phyloP scores from a whole-genome alignment of 2,329 filamentous ascomycete genomes.

The Pseudohalonectria lignicola region DNA sequence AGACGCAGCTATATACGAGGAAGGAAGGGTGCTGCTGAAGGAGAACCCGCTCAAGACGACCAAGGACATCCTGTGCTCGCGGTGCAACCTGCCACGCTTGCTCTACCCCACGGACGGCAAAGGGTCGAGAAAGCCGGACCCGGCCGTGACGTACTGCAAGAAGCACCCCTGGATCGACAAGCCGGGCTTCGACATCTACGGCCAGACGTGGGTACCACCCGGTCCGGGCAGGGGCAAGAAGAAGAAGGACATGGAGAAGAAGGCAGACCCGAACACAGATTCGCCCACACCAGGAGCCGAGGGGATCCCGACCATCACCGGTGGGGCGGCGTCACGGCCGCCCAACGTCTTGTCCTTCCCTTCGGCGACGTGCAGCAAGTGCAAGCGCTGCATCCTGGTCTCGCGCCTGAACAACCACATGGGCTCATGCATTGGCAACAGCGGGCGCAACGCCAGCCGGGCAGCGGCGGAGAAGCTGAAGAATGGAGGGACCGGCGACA shows the following conservation, averaged over 20 bases:
- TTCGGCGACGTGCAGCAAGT: slow-evolving; percentile 56
- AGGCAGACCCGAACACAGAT: slow-evolving; percentile 31
- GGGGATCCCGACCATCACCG: slow-evolving; percentile 17
- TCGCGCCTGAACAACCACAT: slow-evolving; percentile 58
- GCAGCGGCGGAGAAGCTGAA: slow-evolving; percentile 53
- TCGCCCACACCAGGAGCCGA: slow-evolving; percentile 21
- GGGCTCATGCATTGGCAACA: slow-evolving; percentile 57
- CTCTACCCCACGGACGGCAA: slow-evolving; percentile 63
- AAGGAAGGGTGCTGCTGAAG: slow-evolving; percentile 57
- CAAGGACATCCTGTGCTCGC: slow-evolving; percentile 60
- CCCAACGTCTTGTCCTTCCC: slow-evolving; percentile 54
- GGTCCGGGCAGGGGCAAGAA: slow-evolving; percentile 63
- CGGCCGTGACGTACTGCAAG: slow-evolving; percentile 65
- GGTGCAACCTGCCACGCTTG: slow-evolving; percentile 64
- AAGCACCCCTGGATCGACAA: slow-evolving; percentile 68
- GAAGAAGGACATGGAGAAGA: slow-evolving; percentile 66
- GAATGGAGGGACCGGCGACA: slow-evolving; percentile 39
- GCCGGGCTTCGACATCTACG: slow-evolving; percentile 69
- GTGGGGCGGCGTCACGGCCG: slow-evolving; percentile 38
- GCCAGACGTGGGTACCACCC: slow-evolving; percentile 67
- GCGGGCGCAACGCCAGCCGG: slow-evolving; percentile 50
- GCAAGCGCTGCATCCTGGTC: slow-evolving; percentile 54
- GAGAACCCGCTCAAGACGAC: slow-evolving; percentile 63
- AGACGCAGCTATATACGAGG: slow-evolving; percentile 58
- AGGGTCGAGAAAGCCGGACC: slow-evolving; percentile 54